A percentile compares a stretch with the other conserved stretches of the same genome.
phyloP scores from a whole-genome alignment of 2,329 filamentous ascomycete genomes.

The Grosmannia serpens region DNA sequence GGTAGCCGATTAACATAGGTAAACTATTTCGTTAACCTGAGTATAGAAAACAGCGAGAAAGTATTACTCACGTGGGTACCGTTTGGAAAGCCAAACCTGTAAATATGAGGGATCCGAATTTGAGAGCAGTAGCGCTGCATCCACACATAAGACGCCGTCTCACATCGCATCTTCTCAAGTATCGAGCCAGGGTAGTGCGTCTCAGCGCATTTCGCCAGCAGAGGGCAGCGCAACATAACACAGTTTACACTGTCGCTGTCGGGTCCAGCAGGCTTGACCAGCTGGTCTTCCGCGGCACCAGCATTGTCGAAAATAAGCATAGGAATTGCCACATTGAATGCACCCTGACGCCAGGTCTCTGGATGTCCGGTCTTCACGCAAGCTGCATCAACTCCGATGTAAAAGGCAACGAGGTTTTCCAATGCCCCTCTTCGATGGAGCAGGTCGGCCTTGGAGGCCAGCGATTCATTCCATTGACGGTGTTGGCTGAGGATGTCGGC shows the following conservation, averaged over 20 bases:
- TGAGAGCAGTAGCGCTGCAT: constrained; percentile 23
- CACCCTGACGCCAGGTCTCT: background rate
- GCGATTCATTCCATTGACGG: no score
- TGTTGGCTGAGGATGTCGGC: no score
- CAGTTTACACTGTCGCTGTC: no score
- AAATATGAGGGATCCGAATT: constrained; percentile 22
- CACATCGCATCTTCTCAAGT: constrained; percentile 26
- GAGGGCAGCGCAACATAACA: constrained; percentile 13
- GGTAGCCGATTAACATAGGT: no score
- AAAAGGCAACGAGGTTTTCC: background rate
- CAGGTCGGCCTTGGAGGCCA: no score
- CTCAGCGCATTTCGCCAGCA: constrained; percentile 23
- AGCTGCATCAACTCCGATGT: background rate
- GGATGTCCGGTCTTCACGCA: background rate
- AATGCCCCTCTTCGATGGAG: no score
- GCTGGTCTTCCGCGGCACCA: background rate
- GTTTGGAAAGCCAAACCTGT: constrained; percentile 11
- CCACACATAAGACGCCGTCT: constrained; percentile 27
- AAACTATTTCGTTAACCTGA: no score
- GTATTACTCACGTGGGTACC: no score
- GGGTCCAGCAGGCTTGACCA: no score
- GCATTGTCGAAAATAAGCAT: background rate
- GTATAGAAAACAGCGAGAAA: no score
- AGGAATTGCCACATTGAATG: background rate
- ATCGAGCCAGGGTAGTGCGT: constrained; percentile 21